These are phyloP conservation scores for Prunus armeniaca DNA, from an alignment of 306 rosid species.

Conservation along the genomic window DNA sequence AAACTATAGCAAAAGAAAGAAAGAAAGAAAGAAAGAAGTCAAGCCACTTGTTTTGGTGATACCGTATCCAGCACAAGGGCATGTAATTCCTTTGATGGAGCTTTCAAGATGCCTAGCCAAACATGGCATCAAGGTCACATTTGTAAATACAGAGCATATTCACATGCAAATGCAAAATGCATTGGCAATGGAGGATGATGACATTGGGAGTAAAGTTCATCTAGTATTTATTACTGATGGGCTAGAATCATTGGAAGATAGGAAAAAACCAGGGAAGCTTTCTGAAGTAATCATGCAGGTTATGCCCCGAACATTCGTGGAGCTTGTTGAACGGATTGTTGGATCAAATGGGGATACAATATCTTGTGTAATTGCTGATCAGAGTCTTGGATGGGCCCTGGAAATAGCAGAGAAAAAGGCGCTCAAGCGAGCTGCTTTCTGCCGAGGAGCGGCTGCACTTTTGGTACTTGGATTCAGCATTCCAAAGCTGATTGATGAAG, in stretches of 20 bases:
- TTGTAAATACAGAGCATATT: constrained; percentile 42
- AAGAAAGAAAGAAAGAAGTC: constrained; percentile 4
- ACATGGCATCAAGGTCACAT: constrained; percentile 40
- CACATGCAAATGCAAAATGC: constrained; percentile 39
- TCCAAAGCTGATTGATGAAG: constrained; percentile 43
- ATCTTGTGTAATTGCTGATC: constrained; percentile 55
- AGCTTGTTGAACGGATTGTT: constrained; percentile 43
- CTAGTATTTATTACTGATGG: constrained; percentile 46
- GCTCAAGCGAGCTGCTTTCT: constrained; percentile 42
- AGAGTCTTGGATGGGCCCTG: constrained; percentile 62
- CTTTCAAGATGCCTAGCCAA: constrained; percentile 40
- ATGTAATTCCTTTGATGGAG: constrained; percentile 51
- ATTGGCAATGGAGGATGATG: constrained; percentile 19
- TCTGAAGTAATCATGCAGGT: constrained; percentile 38
- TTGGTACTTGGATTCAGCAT: constrained; percentile 44
- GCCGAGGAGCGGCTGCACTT: constrained; percentile 54
- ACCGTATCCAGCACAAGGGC: constrained; percentile 60
- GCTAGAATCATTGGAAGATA: constrained; percentile 37
- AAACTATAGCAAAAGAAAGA: no score
- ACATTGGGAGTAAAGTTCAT: constrained; percentile 11
- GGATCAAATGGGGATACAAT: constrained; percentile 31
- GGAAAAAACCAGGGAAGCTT: constrained; percentile 39
- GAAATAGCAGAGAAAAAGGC: constrained; percentile 48
- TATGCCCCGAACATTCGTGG: constrained; percentile 50
- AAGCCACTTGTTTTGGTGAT: constrained; percentile 37